These are phyloP conservation scores for Datura wrightii DNA, from an alignment of 257 asterid genomes.

Conservation along the genomic window DNA sequence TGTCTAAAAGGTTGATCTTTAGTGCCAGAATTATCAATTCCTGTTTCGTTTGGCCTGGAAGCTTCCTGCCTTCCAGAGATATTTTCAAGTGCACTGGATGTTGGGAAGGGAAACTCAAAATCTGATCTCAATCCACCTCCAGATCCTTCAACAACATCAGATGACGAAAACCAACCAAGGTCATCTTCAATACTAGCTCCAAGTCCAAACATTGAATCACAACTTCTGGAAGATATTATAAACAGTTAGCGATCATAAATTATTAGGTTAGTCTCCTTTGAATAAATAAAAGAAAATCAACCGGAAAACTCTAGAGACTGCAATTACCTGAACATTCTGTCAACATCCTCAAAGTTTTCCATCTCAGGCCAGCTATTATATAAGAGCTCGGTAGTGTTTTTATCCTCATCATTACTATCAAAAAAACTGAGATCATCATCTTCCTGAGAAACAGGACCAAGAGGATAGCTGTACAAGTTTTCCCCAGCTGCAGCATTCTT, in stretches of 20 bases:
- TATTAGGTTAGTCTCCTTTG: neutral
- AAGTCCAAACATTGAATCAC: conserved; percentile 82
- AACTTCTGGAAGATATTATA: conserved; percentile 56
- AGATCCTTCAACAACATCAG: conserved; percentile 58
- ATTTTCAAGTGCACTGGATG: conserved; percentile 45
- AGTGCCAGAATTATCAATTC: conserved; percentile 44
- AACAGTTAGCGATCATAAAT: neutral
- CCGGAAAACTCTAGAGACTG: conserved; percentile 27
- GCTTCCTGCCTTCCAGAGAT: conserved; percentile 44
- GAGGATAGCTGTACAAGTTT: conserved; percentile 55
- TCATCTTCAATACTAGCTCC: conserved; percentile 64
- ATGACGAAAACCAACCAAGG: conserved; percentile 70
- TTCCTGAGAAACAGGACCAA: conserved; percentile 52
- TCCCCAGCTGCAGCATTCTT: conserved; percentile 48
- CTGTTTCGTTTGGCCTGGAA: conserved; percentile 37
- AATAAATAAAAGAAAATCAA: neutral
- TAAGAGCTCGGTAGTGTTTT: conserved; percentile 61
- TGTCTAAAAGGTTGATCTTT: conserved; percentile 41
- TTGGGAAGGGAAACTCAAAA: conserved; percentile 50
- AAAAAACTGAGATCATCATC: conserved; percentile 54
- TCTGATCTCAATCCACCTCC: conserved; percentile 54
- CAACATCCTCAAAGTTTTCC: conserved; percentile 85
- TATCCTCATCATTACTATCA: conserved; percentile 50
- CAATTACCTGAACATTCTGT: conserved; percentile 79
- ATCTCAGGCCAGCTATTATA: conserved; percentile 76